A percentile compares a stretch with the other conserved stretches of the same genome.
These are phyloP conservation scores for Beauveria scarabaeidicola DNA, from an alignment of 2,329 filamentous ascomycete species.

Conservation along the genomic window DNA sequence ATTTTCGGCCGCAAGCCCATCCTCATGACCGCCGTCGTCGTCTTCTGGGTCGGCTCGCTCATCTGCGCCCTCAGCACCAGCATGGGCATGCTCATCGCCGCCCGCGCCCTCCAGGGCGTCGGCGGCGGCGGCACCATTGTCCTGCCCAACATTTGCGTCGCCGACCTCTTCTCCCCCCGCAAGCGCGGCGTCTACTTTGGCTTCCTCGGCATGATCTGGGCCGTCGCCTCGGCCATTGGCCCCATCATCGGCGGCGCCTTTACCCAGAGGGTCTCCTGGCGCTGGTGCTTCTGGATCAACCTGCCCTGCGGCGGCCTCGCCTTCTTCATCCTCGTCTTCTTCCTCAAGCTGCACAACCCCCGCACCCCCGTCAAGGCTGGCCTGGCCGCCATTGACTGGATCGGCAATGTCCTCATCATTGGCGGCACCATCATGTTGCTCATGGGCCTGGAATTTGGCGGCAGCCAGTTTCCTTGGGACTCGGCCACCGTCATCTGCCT, in stretches of 20 bases:
- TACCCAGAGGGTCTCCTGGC: constrained; percentile 54
- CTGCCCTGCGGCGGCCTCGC: constrained; percentile 38
- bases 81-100: constrained; percentile 46
- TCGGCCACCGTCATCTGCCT: constrained; percentile 70
- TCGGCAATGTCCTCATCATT: constrained; percentile 51
- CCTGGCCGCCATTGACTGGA: constrained; percentile 54
- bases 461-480: constrained; percentile 64
- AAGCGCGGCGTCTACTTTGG: constrained; percentile 44
- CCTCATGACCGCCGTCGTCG: constrained; percentile 38
- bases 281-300: constrained; percentile 66
- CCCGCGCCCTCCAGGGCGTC: constrained; percentile 47
- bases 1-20: constrained; percentile 51
- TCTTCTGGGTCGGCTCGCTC: constrained; percentile 48
- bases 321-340: constrained; percentile 45
- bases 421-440: constrained; percentile 79
- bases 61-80: constrained; percentile 41
- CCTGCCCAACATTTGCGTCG: constrained; percentile 51
- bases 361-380: constrained; percentile 54
- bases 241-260: constrained; percentile 63
- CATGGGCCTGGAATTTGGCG: constrained; percentile 78
- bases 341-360: constrained; percentile 61
- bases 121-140: constrained; percentile 50
- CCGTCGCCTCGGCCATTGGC: constrained; percentile 55
- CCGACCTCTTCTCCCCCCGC: constrained; percentile 46
- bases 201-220: constrained; percentile 50